A percentile compares a stretch with the other conserved stretches of the same genome.
Conservation (phyloP, 495 filamentous ascomycete genomes). For the Lichenothelia convexa region DNA sequence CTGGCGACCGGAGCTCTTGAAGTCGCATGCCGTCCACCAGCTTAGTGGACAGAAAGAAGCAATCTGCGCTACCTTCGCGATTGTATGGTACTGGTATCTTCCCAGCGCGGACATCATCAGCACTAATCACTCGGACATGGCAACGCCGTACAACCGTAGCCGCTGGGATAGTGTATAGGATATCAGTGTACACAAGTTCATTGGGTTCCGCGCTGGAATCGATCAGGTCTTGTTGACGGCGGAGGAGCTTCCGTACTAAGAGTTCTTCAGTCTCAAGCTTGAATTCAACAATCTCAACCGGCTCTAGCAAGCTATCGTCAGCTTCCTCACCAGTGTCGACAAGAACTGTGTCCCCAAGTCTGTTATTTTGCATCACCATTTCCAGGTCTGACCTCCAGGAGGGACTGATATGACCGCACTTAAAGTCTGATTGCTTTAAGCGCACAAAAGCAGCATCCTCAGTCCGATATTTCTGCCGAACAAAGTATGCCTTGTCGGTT, state of each 20-base stretch:
- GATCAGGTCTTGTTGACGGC: slow-evolving; percentile 25
- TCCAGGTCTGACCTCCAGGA: slow-evolving; percentile 4
- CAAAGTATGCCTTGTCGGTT: slow-evolving; percentile 33
- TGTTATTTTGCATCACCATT: slow-evolving; percentile 14
- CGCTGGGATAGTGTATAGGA: slow-evolving; percentile 21
- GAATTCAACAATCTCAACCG: slow-evolving; percentile 32
- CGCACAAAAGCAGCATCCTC: slow-evolving; percentile 32
- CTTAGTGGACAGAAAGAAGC: slow-evolving; percentile 37
- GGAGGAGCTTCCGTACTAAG: slow-evolving; percentile 27
- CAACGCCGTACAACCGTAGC: slow-evolving; percentile 34
- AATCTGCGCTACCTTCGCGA: slow-evolving; percentile 40
- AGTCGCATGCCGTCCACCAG: slow-evolving; percentile 9
- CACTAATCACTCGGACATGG: slow-evolving; percentile 35
- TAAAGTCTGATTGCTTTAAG: slow-evolving; percentile 27
- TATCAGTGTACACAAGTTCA: slow-evolving; percentile 43
- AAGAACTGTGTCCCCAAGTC: slow-evolving; percentile 38
- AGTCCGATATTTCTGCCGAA: slow-evolving; percentile 46
- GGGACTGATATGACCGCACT: slow-evolving; percentile 15
- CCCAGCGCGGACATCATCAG: slow-evolving; percentile 14
- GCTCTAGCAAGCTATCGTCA: slow-evolving; percentile 24
- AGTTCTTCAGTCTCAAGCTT: slow-evolving; percentile 21
- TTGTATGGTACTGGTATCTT: slow-evolving; percentile 43
- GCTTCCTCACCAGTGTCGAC: slow-evolving; percentile 13
- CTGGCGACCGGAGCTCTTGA: slow-evolving; percentile 3
- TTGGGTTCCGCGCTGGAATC: slow-evolving; percentile 30